phyloP scores from a whole-genome alignment of 345 rosid species.

The Sapria himalayana region DNA sequence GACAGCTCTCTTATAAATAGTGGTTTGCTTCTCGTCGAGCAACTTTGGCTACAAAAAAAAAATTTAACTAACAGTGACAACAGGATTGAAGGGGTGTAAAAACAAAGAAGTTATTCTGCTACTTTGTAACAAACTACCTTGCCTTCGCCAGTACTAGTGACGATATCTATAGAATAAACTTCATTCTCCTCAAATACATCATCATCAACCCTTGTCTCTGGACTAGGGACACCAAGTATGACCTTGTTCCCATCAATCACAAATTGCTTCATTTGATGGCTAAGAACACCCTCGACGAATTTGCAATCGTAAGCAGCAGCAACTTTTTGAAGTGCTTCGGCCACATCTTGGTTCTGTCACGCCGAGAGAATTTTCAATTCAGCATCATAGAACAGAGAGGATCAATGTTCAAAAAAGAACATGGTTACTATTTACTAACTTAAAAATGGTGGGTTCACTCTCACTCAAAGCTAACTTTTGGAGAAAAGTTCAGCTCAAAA shows the following conservation, averaged over 20 bases:
- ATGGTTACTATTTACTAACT: too few relatives aligned
- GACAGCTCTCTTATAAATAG: conserved; percentile 78
- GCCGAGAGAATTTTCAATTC: background rate
- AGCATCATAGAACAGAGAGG: background rate
- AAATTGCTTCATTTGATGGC: conserved; percentile 84
- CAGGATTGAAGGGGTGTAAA: too few relatives aligned
- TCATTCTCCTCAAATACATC: conserved; percentile 92
- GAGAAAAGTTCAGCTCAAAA: too few relatives aligned
- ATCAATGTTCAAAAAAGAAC: background rate
- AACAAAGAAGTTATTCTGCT: background rate
- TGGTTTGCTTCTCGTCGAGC: conserved; percentile 89
- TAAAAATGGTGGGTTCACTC: too few relatives aligned
- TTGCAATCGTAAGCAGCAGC: conserved; percentile 95
- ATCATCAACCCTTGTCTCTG: conserved; percentile 87
- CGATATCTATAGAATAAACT: conserved; percentile 77
- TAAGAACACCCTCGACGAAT: conserved; percentile 88
- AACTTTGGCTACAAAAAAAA: conserved; percentile 58
- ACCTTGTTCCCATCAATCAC: conserved; percentile 82
- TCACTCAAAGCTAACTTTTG: too few relatives aligned
- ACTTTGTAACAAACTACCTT: too few relatives aligned
- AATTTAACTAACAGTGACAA: too few relatives aligned
- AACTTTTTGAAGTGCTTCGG: conserved; percentile 89
- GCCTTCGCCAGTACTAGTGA: conserved; percentile 89
- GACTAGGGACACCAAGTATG: conserved; percentile 39
- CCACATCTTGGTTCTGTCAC: conserved; percentile 84